Evolutionary conservation across 2,329 filamentous ascomycete genomes (phyloP), one percentile per base, ranked within the genome.

Genomic region (Seiridium unicorne): DNA sequence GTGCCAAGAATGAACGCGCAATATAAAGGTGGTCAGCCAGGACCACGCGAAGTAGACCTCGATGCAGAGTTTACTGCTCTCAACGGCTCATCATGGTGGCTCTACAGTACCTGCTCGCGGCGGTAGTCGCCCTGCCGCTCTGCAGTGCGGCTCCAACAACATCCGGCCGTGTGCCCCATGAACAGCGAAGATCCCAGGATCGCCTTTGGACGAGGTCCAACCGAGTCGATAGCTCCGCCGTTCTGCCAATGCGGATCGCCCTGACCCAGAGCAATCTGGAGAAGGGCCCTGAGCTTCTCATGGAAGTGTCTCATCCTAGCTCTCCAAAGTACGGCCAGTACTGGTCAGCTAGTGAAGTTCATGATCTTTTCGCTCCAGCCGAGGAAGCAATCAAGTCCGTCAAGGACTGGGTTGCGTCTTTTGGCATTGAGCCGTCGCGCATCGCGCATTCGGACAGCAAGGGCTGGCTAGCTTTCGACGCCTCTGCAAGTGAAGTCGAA

Each of bases 401-500:
- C 8, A 63, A 67, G 2, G 62, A 68, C 31, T 77, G 73, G 74
- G 62, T 77, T 0, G 62, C 65, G 10, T 58, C 63, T 6, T 66
- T 69, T 34, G 73, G 73, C 26, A 73, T 76, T 42, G 62, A 64
- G 5, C 57, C 60, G 3, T 61, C 66, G 10, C 64, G 66, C 8
- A 60, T 68, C 34, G 60, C 55, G 2, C 63, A 67, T 44, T 68
- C 67, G 3, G 63, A 58, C 35, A 69, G 68, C 53, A 67, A 71
- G 61, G 67, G 73, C 62, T 76, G 73, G 74, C 61, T 77, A 38
- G 69, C 73, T 58, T 73, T 76, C 44, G 72, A 76, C 60, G 72
- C 73, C 34, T 69, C 65, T 13, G 64, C 69, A 4, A 61, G 64
- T 10, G 73, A 77, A 58, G 70, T 67, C 3, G 74, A 77, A 51